Conservation (phyloP, 2,329 filamentous ascomycete species). For the Colletotrichum viniferum region DNA sequence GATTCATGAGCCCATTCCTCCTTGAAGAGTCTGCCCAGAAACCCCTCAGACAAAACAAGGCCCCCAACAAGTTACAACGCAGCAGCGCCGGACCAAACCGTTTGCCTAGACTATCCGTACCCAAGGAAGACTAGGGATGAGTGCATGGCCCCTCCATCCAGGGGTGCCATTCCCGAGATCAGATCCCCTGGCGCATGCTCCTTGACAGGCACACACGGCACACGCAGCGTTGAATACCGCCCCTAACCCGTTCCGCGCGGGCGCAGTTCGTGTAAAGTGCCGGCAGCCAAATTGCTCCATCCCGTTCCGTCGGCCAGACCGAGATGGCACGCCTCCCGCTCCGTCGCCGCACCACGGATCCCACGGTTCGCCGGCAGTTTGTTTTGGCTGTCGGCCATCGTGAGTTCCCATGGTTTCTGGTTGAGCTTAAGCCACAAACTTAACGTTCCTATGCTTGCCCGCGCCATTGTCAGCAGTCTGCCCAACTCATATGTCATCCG, state of each 20-base stretch:
- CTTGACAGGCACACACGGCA: neutral
- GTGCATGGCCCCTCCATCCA: neutral
- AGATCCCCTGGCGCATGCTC: neutral
- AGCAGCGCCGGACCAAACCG: neutral
- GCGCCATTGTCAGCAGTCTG: neutral
- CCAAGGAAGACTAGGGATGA: neutral
- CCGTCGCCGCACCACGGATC: neutral
- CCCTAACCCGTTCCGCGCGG: neutral
- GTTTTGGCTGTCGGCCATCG: neutral
- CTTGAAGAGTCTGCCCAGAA: neutral
- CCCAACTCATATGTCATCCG: neutral
- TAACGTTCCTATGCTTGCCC: neutral
- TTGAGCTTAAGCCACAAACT: neutral
- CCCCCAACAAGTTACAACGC: neutral
- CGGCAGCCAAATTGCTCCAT: neutral
- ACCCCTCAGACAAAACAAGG: neutral
- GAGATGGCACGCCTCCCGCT: neutral
- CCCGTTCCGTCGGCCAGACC: constrained; percentile 14
- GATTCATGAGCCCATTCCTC: neutral
- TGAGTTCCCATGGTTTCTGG: neutral
- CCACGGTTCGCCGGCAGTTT: neutral
- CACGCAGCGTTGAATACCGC: neutral
- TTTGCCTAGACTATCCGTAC: neutral
- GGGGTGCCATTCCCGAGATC: neutral
- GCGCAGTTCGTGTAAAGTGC: neutral